Conservation (phyloP, 257 asterid genomes). For the Ilex asprella region DNA sequence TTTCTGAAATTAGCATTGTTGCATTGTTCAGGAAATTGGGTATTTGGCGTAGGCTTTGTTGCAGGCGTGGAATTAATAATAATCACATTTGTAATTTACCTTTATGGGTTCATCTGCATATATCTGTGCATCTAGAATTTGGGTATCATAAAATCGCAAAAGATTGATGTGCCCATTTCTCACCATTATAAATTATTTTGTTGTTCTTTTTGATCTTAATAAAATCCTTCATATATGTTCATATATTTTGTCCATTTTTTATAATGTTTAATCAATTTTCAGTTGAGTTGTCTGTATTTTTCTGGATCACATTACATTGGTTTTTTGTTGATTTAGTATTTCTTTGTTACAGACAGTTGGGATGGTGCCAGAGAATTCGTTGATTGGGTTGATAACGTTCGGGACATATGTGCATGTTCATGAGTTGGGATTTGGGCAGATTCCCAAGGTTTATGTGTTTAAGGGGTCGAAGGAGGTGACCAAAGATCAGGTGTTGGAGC, state of each 20-base stretch:
- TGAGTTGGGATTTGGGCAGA: slow-evolving; percentile 89
- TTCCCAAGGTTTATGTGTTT: slow-evolving; percentile 91
- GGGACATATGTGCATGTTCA: slow-evolving; percentile 91
- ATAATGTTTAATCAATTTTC: neutral
- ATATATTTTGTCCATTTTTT: neutral
- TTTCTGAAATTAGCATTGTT: too few species aligned
- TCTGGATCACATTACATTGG: slow-evolving; percentile 3
- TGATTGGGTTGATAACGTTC: slow-evolving; percentile 83
- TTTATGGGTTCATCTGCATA: too few species aligned
- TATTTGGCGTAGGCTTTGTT: too few species aligned
- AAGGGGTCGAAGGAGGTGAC: slow-evolving; percentile 89
- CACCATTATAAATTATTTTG: too few species aligned
- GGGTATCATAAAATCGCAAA: too few species aligned
- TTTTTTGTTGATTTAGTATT: neutral
- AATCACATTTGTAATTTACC: too few species aligned
- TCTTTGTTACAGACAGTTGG: slow-evolving; percentile 65
- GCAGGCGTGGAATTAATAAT: too few species aligned
- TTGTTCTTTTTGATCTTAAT: too few species aligned
- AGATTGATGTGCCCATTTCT: too few species aligned
- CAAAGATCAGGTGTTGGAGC: slow-evolving; percentile 89
- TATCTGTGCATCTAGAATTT: too few species aligned
- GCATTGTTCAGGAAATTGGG: too few species aligned
- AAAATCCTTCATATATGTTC: neutral
- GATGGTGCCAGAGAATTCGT: slow-evolving; percentile 86
- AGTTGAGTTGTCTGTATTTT: neutral